Base-by-base conservation (phyloP, 345 rosid species). In the Lagerstroemia speciosa region DNA sequence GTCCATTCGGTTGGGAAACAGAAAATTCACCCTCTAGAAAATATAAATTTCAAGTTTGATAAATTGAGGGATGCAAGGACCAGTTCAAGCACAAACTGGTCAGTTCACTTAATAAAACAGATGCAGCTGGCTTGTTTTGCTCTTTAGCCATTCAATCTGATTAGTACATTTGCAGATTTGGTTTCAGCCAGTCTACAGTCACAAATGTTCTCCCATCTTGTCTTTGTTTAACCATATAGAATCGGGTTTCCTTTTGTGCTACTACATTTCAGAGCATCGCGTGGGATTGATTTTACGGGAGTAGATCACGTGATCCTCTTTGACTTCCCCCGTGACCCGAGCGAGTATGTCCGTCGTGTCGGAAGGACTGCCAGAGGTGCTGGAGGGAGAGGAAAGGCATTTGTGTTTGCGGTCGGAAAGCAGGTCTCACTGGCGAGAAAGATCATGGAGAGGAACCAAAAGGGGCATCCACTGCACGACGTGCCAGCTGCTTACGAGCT, bases 351-450 rank as follows among this genome's bases (percentile, higher is more conserved):
- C 14, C 89, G 92, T 3, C 91, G 96, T 62, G 97, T 93, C 46
- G 97, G 98, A 81, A 86, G 97, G 80, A 91, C 96, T 34, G 98
- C 98, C 10, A 84, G 98, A 81, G 98, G 97, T 7, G 96, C 91
- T 1, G 82, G 85, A 73, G 94, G 98, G 75, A 84, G 67, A 72
- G 97, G 98, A 48, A 93, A 85, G 71, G 96, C 98, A 27, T 91
- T 87, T 73, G 77, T 89, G 64, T 86, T 91, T 78, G 97, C 83
- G 34, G 92, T 93, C 26, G 98, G 98, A 46, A 93, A 86, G 82
- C 97, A 91, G 84, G 96, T 93, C 75, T 71, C 83, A 1, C 72
- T 90, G 29, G 97, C 97, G 26, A 73, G 78, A 32, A 89, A 67
- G 81, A 85, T 85, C 53, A 81, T 87, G 38, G 97, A 93, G 69